Base-by-base conservation (phyloP, 2,329 filamentous ascomycete species). In the Ilyonectria destructans region DNA sequence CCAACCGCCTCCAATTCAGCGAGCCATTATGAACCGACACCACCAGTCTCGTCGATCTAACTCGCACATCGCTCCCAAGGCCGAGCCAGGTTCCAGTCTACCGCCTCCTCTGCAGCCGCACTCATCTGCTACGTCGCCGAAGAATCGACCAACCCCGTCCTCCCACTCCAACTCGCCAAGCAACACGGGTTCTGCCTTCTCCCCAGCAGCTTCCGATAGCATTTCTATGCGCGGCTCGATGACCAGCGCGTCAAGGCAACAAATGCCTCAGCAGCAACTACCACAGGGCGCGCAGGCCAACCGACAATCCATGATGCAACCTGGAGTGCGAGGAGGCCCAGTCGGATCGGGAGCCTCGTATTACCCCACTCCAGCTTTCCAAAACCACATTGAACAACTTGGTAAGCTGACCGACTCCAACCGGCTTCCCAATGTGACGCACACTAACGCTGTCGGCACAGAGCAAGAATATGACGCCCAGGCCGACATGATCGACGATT, bases 381-480 rank as follows among this genome's bases (percentile, higher is more conserved):
- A 97, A 79, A 96, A 93, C 81, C 96, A 98, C 81, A 95, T 97
- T 82, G 93, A 97, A 82, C 94, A 97, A 86, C 90, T 98, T 82
- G 96, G 96, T 93, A 94, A 93, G 95, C 87, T 88, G 78, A 82
- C 88, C 86, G 85, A 77, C 8, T 23, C 49, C 49, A 23, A 29
- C 29, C 82, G 77, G 76, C 78, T 86, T 87, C 85, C 87, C 88
- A 84, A 86, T 26, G 26, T 26, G 89, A 80, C 90, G 87, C 88
- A 54, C 87, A 85, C 87, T 92, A 85, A 93, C 88, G 86, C 80
- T 83, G 82, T 90, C 83, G 85, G 78, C 87, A 86, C 85, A 98
- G 96, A 98, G 85, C 95, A 97, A 88, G 96, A 98, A 86, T 98
- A 98, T 84, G 95, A 98, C 81, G 92, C 94, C 62, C 93, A 94